Percentiles rank a stretch among this genome's conserved stretches.
Conservation (phyloP, 495 filamentous ascomycete species). For the Penicillium angulare region DNA sequence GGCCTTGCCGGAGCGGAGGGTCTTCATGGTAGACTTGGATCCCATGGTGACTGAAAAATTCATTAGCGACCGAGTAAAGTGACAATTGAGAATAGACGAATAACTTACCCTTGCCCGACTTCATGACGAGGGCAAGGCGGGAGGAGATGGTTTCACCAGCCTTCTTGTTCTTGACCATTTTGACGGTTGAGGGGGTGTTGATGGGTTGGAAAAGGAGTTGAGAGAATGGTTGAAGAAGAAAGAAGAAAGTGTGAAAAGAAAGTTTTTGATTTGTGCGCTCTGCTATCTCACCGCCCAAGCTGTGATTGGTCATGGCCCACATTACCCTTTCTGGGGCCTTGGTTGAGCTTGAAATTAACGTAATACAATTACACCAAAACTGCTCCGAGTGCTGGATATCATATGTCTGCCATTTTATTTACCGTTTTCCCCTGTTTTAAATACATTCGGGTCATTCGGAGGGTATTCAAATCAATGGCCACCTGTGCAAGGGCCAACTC, state of each 20-base stretch:
- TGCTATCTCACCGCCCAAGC: conserved; percentile 5
- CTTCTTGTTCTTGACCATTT: conserved; percentile 83
- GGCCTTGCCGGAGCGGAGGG: conserved; percentile 67
- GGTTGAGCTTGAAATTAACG: too few species aligned
- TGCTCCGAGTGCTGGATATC: too few species aligned
- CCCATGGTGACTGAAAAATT: conserved; percentile 65
- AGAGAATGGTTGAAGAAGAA: neutral
- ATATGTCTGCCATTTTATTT: too few species aligned
- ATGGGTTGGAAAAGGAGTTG: conserved; percentile 4
- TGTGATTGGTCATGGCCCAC: conserved; percentile 6
- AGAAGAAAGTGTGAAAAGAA: conserved; percentile 1
- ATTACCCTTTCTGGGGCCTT: too few species aligned
- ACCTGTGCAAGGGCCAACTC: too few species aligned
- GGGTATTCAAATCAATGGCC: too few species aligned
- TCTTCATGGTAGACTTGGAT: conserved; percentile 96
- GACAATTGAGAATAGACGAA: neutral
- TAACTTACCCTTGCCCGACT: conserved; percentile 70
- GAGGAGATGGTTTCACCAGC: conserved; percentile 87
- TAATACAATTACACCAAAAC: too few species aligned
- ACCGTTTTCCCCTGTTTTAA: too few species aligned
- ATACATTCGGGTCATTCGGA: too few species aligned
- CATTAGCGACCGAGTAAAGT: conserved; percentile 8
- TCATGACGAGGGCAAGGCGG: conserved; percentile 94
- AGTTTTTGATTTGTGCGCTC: neutral
- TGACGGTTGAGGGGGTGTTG: conserved; percentile 13